Evolutionary conservation across 2,329 filamentous ascomycete genomes (phyloP).

Genomic region (Alternaria angustiovoidea): DNA sequence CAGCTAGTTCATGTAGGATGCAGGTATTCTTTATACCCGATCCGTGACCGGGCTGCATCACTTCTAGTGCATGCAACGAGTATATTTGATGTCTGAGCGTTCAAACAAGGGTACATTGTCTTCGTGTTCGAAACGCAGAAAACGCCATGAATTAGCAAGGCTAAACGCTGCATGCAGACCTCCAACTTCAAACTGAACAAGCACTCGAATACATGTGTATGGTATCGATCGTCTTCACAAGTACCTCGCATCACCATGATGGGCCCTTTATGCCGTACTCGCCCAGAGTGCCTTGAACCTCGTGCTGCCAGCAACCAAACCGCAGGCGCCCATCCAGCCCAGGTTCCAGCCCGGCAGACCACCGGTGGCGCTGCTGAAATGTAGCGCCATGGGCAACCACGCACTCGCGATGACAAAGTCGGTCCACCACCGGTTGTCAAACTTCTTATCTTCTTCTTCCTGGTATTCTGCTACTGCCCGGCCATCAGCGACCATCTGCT

Average conservation of each 20-base stretch:
- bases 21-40: background rate
- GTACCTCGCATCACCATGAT: background rate
- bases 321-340: conserved; percentile 55
- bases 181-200: background rate
- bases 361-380: conserved; percentile 49
- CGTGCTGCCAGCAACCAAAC: conserved; percentile 51
- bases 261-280: conserved; percentile 22
- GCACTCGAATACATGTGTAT: conserved; percentile 14
- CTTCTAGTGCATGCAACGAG: background rate
- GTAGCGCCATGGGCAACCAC: conserved; percentile 56
- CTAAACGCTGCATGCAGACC: background rate
- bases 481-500: conserved; percentile 40
- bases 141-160: background rate
- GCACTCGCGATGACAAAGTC: conserved; percentile 53
- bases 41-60: background rate
- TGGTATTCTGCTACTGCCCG: conserved; percentile 42
- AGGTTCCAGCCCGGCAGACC: conserved; percentile 56
- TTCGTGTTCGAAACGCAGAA: background rate
- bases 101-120: background rate
- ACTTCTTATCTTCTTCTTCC: conserved; percentile 49
- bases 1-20: conserved; percentile 17
- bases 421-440: conserved; percentile 53
- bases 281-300: conserved; percentile 39
- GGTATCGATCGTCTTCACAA: background rate
- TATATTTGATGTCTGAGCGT: background rate